phyloP scores from a whole-genome alignment of 805 yeast genomes.

The Candida oleophila region DNA sequence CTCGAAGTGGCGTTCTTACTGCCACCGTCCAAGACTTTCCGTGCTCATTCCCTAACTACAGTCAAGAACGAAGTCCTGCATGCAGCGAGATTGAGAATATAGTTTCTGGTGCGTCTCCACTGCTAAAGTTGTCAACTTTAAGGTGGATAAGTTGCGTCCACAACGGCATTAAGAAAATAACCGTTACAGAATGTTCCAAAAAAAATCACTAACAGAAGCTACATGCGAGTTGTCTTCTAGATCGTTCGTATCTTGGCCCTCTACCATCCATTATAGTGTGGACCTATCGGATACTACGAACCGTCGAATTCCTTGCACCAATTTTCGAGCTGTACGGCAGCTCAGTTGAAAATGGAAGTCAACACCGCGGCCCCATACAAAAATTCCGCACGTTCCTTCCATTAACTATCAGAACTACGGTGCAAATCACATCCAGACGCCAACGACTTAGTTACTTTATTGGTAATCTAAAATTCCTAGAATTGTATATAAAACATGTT shows the following conservation, averaged over 20 bases:
- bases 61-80: conserved; percentile 1
- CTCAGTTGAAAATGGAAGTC: conserved; percentile 1
- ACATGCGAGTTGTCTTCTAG: not conserved
- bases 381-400: conserved; percentile 3
- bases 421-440: not conserved
- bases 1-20: too few species aligned
- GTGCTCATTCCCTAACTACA: not conserved
- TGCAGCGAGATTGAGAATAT: too few species aligned
- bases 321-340: not conserved
- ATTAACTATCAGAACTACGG: not conserved
- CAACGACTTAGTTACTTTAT: not conserved
- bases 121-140: too few species aligned
- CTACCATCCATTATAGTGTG: too few species aligned
- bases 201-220: not conserved
- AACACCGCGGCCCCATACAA: not conserved
- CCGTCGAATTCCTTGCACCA: too few species aligned
- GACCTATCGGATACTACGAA: too few species aligned
- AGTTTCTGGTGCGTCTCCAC: too few species aligned
- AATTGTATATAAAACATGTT: not conserved
- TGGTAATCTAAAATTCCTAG: not conserved
- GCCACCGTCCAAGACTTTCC: too few species aligned
- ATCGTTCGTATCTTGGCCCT: not conserved
- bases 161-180: not conserved
- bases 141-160: too few species aligned
- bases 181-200: not conserved